Percentiles rank a stretch among this genome's conserved stretches.
Conservation (phyloP, 192 early-diverging fungal species). For the Paraglomus occultum region DNA sequence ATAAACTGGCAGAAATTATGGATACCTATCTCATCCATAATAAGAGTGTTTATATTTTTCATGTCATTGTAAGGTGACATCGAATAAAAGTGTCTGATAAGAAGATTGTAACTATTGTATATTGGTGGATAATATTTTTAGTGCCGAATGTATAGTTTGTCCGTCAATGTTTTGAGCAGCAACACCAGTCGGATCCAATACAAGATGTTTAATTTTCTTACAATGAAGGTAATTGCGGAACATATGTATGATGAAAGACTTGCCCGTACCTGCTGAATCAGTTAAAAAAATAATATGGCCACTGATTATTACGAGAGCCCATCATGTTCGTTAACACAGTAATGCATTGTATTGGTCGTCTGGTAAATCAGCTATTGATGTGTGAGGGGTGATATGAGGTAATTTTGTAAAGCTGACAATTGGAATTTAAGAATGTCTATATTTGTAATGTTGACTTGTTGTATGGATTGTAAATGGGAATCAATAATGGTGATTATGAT, state of each 20-base stretch:
- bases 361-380: no score
- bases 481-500: no score
- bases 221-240: background rate
- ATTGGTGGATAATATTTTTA: background rate
- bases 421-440: no score
- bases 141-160: slow-evolving; percentile 4
- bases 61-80: background rate
- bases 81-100: slow-evolving; percentile 5
- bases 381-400: no score
- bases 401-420: no score
- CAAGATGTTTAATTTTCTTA: background rate
- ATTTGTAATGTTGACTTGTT: no score
- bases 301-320: background rate
- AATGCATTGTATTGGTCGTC: no score
- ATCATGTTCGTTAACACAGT: no score
- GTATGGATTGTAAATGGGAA: no score
- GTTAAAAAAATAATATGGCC: slow-evolving; percentile 12
- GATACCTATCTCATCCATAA: slow-evolving; percentile 16
- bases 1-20: background rate
- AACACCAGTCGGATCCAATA: slow-evolving; percentile 23
- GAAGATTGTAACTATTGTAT: background rate
- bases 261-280: background rate
- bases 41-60: background rate
- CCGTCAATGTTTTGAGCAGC: slow-evolving; percentile 25
- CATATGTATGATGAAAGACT: slow-evolving; percentile 9